Evolutionary conservation across 345 rosid genomes (phyloP).

Genomic region (Dipteronia sinensis): DNA sequence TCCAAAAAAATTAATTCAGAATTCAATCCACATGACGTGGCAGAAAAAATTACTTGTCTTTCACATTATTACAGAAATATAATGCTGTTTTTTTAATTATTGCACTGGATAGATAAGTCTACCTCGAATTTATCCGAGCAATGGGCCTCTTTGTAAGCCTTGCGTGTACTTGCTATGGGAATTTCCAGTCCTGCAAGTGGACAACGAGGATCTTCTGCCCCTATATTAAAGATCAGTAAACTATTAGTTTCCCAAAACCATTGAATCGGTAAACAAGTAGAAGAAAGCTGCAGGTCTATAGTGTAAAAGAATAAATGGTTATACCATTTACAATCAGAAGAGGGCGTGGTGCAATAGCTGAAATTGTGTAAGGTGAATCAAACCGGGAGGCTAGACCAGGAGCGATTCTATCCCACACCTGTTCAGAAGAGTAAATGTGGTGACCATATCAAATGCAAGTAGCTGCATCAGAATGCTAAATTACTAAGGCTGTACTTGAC

Average conservation of each 20-base stretch:
- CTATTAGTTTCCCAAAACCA: not conserved
- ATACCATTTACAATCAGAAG: conserved; percentile 73
- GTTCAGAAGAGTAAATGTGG: not conserved
- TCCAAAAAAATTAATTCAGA: too few relatives aligned
- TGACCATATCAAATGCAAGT: not conserved
- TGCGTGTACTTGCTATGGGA: conserved; percentile 43
- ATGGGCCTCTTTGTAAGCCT: conserved; percentile 49
- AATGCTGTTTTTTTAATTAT: not conserved
- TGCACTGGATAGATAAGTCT: not conserved
- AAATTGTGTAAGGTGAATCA: conserved; percentile 71
- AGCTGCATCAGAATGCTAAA: not conserved
- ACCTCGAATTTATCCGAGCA: conserved; percentile 59
- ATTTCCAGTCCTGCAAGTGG: conserved; percentile 64
- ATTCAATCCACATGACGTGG: too few relatives aligned
- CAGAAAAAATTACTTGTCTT: too few relatives aligned
- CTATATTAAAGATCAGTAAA: conserved; percentile 31
- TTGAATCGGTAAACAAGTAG: not conserved
- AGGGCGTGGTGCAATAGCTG: conserved; percentile 72
- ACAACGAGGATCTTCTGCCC: conserved; percentile 80
- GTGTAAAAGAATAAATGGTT: not conserved
- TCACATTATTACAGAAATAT: not conserved
- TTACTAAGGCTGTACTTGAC: conserved; percentile 10
- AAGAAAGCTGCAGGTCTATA: not conserved
- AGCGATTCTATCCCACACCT: conserved; percentile 93
- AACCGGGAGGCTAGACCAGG: conserved; percentile 78